Evolutionary conservation across 148 eudicot genomes (phyloP).

Genomic region (Nepenthes mirabilis): DNA sequence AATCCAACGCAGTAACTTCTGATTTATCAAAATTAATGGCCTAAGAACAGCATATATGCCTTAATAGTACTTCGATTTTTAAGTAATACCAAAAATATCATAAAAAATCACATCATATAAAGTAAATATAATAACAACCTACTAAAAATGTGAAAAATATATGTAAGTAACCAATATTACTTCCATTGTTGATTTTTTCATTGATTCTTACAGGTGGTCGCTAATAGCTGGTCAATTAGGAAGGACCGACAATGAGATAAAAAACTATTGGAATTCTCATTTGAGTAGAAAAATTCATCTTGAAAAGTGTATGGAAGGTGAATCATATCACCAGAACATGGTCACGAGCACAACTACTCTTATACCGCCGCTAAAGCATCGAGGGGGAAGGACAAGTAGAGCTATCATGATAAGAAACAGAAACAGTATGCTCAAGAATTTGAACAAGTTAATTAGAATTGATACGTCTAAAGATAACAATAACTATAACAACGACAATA

Average conservation of each 20-base stretch:
- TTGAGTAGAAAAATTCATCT: slow-evolving; percentile 47
- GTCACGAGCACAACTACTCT: neutral
- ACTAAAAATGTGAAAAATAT: too few relatives aligned
- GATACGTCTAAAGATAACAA: neutral
- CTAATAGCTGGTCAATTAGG: slow-evolving; percentile 49
- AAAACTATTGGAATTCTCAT: slow-evolving; percentile 42
- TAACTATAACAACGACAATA: neutral
- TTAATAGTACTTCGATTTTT: too few relatives aligned
- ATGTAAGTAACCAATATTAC: too few relatives aligned
- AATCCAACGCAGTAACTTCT: too few relatives aligned
- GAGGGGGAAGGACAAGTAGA: slow-evolving; percentile 32
- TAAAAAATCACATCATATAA: too few relatives aligned
- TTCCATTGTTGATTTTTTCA: too few relatives aligned
- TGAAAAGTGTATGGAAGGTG: slow-evolving; percentile 8
- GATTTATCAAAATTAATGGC: too few relatives aligned
- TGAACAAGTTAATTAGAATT: neutral
- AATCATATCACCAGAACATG: neutral
- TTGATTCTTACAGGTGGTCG: slow-evolving; percentile 56
- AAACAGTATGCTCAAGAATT: neutral
- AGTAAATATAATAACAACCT: too few relatives aligned
- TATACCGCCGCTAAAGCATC: slow-evolving; percentile 19
- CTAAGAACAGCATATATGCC: too few relatives aligned
- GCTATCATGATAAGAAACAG: slow-evolving; percentile 40
- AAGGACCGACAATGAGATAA: slow-evolving; percentile 11
- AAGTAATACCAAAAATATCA: too few relatives aligned